Conservation (phyloP, 257 asterid species). For the Solanum clarkiae region DNA sequence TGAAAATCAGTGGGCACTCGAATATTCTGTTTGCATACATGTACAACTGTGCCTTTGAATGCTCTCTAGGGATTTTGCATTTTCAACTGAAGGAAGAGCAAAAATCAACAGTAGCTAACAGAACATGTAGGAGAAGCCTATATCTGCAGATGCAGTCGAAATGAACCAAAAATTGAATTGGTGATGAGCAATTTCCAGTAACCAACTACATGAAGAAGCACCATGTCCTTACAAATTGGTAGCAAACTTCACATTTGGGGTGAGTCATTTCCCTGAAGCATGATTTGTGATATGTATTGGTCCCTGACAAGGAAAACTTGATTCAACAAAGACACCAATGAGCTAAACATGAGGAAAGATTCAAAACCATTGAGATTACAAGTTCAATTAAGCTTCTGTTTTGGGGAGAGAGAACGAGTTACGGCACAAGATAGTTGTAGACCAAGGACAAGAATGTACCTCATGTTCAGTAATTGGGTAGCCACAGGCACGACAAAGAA, state of each 20-base stretch:
- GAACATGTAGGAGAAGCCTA: background rate
- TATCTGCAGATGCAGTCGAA: background rate
- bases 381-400: background rate
- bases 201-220: background rate
- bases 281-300: conserved; percentile 63
- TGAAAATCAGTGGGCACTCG: background rate
- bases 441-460: conserved; percentile 23
- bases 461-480: conserved; percentile 76
- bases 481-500: conserved; percentile 68
- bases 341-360: background rate
- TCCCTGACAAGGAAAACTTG: conserved; percentile 93
- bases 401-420: background rate
- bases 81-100: background rate
- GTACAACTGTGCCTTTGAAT: background rate
- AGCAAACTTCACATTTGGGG: conserved; percentile 94
- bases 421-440: background rate
- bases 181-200: background rate
- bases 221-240: conserved; percentile 56
- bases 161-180: background rate
- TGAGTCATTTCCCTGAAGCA: conserved; percentile 96
- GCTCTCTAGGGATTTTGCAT: background rate
- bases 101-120: background rate
- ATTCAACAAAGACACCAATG: conserved; percentile 42
- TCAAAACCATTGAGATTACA: background rate
- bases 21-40: background rate